These are phyloP conservation scores for Posidonia oceanica DNA, from an alignment of 116 monocot species.

Conservation along the genomic window DNA sequence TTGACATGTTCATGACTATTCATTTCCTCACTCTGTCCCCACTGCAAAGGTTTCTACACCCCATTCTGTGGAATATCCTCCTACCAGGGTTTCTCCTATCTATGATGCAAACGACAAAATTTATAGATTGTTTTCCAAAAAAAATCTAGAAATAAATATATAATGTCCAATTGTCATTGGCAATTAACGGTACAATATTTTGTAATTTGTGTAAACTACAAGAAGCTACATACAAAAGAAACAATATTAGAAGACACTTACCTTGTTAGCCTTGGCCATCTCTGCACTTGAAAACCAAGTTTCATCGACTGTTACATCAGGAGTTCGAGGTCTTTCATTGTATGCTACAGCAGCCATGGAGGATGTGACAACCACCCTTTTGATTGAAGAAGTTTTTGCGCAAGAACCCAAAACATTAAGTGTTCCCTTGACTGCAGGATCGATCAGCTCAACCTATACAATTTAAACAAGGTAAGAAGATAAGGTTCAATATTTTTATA, in stretches of 20 bases:
- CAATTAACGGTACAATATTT: no score
- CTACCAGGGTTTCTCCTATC: no score
- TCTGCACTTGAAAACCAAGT: conserved; percentile 53
- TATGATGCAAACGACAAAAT: no score
- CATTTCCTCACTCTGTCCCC: no score
- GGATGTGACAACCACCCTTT: conserved; percentile 47
- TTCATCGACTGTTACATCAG: conserved; percentile 47
- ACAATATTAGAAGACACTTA: not conserved
- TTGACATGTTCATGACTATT: no score
- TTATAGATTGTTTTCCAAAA: no score
- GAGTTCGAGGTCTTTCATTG: conserved; percentile 33
- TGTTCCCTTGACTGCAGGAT: conserved; percentile 59
- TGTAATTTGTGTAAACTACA: no score
- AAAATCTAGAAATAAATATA: no score
- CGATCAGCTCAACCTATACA: conserved; percentile 42
- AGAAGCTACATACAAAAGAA: not conserved
- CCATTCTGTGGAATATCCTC: no score
- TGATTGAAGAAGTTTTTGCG: conserved; percentile 35
- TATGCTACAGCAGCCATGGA: conserved; percentile 44
- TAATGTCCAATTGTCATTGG: no score
- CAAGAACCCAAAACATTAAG: conserved; percentile 50
- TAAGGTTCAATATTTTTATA: no score
- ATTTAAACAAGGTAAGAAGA: not conserved
- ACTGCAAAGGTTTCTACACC: no score
- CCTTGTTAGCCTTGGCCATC: conserved; percentile 23